These are phyloP conservation scores for Metschnikowia vanudenii DNA, from an alignment of 805 yeast species.

Conservation along the genomic window DNA sequence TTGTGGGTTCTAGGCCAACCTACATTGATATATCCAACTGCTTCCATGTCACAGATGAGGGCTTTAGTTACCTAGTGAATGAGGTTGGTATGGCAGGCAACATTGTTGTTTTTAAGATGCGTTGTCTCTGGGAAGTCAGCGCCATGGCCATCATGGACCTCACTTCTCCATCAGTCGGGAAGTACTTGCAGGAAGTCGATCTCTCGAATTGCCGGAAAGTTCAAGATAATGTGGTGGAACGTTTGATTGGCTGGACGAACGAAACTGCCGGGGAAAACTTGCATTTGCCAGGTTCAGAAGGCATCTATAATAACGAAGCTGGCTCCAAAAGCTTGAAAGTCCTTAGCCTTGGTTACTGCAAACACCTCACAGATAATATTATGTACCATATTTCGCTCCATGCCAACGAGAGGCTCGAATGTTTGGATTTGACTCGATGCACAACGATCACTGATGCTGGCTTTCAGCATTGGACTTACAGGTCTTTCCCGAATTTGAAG, in stretches of 20 bases:
- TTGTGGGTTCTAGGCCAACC: constrained; percentile 68
- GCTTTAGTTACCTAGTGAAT: constrained; percentile 67
- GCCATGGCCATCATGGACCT: constrained; percentile 83
- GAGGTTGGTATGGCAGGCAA: constrained; percentile 68
- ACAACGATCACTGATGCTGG: constrained; percentile 78
- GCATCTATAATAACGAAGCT: constrained; percentile 24
- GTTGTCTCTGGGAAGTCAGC: constrained; percentile 71
- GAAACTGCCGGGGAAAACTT: constrained; percentile 3
- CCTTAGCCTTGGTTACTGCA: constrained; percentile 69
- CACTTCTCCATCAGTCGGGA: constrained; percentile 63
- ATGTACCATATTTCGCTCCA: constrained; percentile 61
- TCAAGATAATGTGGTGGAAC: constrained; percentile 65
- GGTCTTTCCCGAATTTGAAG: constrained; percentile 52
- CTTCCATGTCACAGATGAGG: constrained; percentile 74
- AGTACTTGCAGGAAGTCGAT: constrained; percentile 57
- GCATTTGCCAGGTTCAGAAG: constrained; percentile 15
- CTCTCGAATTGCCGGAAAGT: constrained; percentile 73
- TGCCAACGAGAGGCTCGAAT: constrained; percentile 54
- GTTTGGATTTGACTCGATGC: constrained; percentile 67
- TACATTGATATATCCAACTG: constrained; percentile 66
- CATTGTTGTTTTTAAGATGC: constrained; percentile 56
- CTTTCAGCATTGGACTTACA: constrained; percentile 61
- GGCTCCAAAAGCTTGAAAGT: constrained; percentile 62
- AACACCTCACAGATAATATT: constrained; percentile 65
- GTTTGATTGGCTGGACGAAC: constrained; percentile 57